A percentile compares a stretch with the other conserved stretches of the same genome.
These are phyloP conservation scores for Xerocomus brunneocitrinus DNA, from an alignment of 768 basidiomycete species.

Conservation along the genomic window DNA sequence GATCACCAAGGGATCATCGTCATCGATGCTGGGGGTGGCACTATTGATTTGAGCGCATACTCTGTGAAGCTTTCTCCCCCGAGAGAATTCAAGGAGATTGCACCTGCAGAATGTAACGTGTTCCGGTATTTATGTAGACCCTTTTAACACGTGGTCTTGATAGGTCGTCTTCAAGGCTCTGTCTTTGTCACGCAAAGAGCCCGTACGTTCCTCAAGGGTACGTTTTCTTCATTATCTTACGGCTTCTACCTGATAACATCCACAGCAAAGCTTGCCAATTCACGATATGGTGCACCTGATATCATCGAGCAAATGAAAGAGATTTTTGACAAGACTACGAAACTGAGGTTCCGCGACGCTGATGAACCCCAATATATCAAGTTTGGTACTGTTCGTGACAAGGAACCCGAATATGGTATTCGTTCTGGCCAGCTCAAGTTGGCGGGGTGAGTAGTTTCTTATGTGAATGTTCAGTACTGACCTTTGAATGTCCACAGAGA, in stretches of 20 bases:
- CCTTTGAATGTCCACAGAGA: no score
- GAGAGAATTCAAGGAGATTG: conserved; percentile 32
- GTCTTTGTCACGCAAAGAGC: conserved; percentile 33
- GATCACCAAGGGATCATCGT: conserved; percentile 29
- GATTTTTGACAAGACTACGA: conserved; percentile 26
- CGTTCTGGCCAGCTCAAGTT: conserved; percentile 36
- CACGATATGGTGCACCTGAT: conserved; percentile 25
- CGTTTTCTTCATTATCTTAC: background rate
- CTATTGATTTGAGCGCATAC: conserved; percentile 18
- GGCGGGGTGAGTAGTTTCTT: conserved; percentile 27
- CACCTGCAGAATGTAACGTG: conserved; percentile 26
- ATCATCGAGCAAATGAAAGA: conserved; percentile 32
- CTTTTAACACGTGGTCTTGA: background rate
- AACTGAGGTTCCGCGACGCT: conserved; percentile 32
- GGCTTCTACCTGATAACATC: no score
- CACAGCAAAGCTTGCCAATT: conserved; percentile 22
- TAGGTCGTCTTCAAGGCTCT: conserved; percentile 38
- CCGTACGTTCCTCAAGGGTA: conserved; percentile 26
- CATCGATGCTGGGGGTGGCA: conserved; percentile 24
- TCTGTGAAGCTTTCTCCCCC: conserved; percentile 19
- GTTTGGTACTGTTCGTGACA: conserved; percentile 37
- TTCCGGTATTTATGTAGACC: background rate
- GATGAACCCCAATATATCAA: conserved; percentile 34
- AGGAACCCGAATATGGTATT: conserved; percentile 33
- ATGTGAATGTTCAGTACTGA: no score